phyloP scores from a whole-genome alignment of 148 eudicot species.

The Vaccinium darrowii region DNA sequence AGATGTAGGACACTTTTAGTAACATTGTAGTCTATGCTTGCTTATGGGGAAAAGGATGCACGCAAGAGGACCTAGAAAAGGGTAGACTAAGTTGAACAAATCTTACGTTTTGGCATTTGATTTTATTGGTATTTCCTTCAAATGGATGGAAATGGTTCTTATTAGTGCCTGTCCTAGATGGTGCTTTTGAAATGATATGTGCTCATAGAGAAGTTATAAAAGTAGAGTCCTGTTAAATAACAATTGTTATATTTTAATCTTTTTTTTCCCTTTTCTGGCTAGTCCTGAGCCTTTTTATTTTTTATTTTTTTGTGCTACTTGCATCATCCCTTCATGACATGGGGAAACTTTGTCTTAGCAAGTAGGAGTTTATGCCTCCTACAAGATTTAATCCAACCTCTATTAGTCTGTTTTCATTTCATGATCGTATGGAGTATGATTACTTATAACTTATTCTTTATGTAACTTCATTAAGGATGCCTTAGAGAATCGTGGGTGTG shows the following conservation, averaged over 20 bases:
- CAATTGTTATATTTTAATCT: background rate
- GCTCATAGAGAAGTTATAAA: background rate
- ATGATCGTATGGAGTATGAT: background rate
- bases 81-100: background rate
- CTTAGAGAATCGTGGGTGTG: background rate
- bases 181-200: slow-evolving; percentile 2
- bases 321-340: background rate
- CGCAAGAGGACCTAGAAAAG: background rate
- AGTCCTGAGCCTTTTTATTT: background rate
- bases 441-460: background rate
- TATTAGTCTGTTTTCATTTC: background rate
- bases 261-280: background rate
- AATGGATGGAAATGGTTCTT: slow-evolving; percentile 2
- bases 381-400: background rate
- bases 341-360: background rate
- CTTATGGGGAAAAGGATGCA: background rate
- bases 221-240: background rate
- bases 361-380: background rate
- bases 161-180: background rate
- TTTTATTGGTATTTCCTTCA: background rate
- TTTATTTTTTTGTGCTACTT: background rate
- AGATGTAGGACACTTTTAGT: background rate
- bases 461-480: background rate
- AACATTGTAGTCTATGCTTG: background rate
- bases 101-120: background rate